These are phyloP conservation scores for Luffa aegyptiaca DNA, from an alignment of 306 rosid genomes.

Conservation along the genomic window DNA sequence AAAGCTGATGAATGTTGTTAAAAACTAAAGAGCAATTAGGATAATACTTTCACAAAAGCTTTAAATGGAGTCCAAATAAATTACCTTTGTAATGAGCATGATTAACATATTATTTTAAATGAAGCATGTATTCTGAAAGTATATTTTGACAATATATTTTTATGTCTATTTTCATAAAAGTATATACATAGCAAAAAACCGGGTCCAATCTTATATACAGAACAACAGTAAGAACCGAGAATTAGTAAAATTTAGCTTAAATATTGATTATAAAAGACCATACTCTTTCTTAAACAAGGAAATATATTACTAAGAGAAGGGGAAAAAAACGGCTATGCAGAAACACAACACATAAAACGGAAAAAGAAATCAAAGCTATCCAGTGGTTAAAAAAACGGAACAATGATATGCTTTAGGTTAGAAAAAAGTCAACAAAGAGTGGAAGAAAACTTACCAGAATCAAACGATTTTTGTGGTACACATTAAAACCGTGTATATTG, in stretches of 20 bases:
- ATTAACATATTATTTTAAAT: background rate
- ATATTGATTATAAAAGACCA: background rate
- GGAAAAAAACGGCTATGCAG: background rate
- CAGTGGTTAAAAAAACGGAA: background rate
- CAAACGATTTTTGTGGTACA: constrained; percentile 88
- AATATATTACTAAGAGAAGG: background rate
- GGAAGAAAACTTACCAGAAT: constrained; percentile 47
- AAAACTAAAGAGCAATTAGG: background rate
- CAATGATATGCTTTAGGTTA: background rate
- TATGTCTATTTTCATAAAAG: background rate
- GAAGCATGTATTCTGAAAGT: background rate
- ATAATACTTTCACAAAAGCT: background rate
- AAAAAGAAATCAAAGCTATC: background rate
- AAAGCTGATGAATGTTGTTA: background rate
- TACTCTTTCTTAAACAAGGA: background rate
- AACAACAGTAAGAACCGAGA: background rate
- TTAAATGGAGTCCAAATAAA: background rate
- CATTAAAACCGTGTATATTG: constrained; percentile 70
- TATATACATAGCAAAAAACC: background rate
- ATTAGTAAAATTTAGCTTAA: background rate
- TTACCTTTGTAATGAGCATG: background rate
- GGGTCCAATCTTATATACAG: background rate
- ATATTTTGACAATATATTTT: background rate
- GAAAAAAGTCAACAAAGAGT: background rate
- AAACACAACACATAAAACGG: background rate